Conservation (phyloP, 1,139 yeast species). For the Nakaseomyces sp. region DNA sequence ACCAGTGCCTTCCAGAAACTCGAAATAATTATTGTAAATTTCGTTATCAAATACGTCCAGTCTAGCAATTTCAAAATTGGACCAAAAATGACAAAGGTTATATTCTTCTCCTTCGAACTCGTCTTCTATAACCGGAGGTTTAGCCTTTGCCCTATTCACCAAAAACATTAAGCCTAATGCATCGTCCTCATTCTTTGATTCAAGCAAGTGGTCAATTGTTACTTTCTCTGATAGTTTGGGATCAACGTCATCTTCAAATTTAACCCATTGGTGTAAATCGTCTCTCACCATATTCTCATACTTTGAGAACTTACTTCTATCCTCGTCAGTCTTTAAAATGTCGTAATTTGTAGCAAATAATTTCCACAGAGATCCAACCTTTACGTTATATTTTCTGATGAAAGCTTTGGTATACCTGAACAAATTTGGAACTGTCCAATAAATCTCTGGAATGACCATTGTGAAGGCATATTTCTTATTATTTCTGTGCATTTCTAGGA, state of each 20-base stretch:
- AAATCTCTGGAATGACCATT: slow-evolving; percentile 62
- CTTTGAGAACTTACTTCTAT: slow-evolving; percentile 9
- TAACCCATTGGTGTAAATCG: slow-evolving; percentile 37
- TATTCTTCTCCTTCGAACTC: slow-evolving; percentile 58
- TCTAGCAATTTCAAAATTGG: slow-evolving; percentile 84
- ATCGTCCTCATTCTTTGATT: slow-evolving; percentile 10
- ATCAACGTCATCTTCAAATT: slow-evolving; percentile 21
- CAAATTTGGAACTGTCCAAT: slow-evolving; percentile 71
- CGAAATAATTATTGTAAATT: slow-evolving; percentile 55
- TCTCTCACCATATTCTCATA: slow-evolving; percentile 30
- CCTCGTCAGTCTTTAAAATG: slow-evolving; percentile 17
- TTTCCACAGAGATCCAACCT: slow-evolving; percentile 51
- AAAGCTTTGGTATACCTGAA: slow-evolving; percentile 63
- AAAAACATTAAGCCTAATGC: slow-evolving; percentile 18
- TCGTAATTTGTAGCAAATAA: slow-evolving; percentile 38
- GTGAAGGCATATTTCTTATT: slow-evolving; percentile 80
- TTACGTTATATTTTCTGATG: slow-evolving; percentile 40
- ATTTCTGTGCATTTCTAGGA: slow-evolving; percentile 60
- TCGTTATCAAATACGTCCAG: slow-evolving; percentile 62
- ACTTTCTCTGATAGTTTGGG: slow-evolving; percentile 25
- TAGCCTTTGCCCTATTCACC: slow-evolving; percentile 17
- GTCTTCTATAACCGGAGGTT: slow-evolving; percentile 33
- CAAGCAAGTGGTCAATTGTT: slow-evolving; percentile 25
- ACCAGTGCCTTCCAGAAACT: slow-evolving; percentile 56
- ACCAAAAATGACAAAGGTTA: slow-evolving; percentile 86